Evolutionary conservation across 2,329 filamentous ascomycete genomes (phyloP), one percentile per base, ranked within the genome.

Genomic region (Aspergillus chevalieri): DNA sequence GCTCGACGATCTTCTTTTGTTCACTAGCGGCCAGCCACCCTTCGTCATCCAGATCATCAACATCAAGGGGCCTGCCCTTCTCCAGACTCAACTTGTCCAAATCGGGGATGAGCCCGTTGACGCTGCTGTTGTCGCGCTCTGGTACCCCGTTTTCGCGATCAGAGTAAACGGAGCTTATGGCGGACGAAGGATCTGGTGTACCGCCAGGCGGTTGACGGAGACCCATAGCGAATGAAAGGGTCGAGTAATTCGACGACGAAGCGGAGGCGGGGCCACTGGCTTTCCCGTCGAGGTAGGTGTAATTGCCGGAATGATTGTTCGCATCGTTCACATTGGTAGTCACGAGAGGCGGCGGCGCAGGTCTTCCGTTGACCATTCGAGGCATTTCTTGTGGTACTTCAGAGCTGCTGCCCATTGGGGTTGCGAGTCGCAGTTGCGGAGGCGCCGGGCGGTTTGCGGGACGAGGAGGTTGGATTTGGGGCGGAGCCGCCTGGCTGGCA

Each of bases 21-120:
- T 87, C 81, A 65, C 90, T 95, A 9, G 92, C 93, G 46, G 94
- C 91, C 65, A 87, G 84, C 93, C 93, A 98, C 17, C 89, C 90
- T 55, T 95, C 88, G 62, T 96, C 91, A 65, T 97, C 92, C 44
- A 98, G 74, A 58, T 97, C 92, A 61, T 96, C 92, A 3, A 95
- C 92, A 68, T 98, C 93, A 36, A 92, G 74, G 21, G 85, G 87
- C 55, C 88, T 80, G 33, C 89, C 89, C 69, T 86, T 90, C 58
- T 95, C 90, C 43, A 93, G 68, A 45, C 82, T 87, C 60, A 95
- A 71, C 68, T 91, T 85, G 57, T 94, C 89, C 50, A 96, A 83
- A 60, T 85, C 82, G 2, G 82, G 84, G 52, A 91, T 78, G 2
- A 93, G 74, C 3, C 85, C 85, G 61, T 89, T 87, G 69, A 87